Percentiles rank a stretch among this genome's conserved stretches.
These are phyloP conservation scores for Condylostoma magnum DNA, from an alignment of 169 alveolate species.

Conservation along the genomic window DNA sequence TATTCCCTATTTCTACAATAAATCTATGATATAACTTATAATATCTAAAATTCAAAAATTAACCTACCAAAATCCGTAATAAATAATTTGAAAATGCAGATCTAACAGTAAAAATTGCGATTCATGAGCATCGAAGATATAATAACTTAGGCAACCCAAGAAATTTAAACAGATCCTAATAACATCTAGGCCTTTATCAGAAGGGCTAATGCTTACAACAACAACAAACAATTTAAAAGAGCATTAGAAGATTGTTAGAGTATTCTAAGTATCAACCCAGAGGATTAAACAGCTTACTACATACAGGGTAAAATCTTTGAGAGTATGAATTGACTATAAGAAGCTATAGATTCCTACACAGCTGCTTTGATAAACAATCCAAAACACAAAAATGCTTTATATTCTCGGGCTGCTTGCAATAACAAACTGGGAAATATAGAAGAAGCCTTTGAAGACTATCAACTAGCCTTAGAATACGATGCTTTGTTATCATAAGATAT, in stretches of 20 bases:
- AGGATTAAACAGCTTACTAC: too few species aligned
- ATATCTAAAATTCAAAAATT: too few species aligned
- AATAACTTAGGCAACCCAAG: too few species aligned
- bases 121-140: too few species aligned
- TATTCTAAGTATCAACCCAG: constrained; percentile 65
- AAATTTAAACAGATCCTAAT: constrained; percentile 58
- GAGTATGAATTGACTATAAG: too few species aligned
- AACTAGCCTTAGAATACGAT: constrained; percentile 74
- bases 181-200: constrained; percentile 82
- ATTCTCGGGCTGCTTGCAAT: constrained; percentile 80
- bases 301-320: too few species aligned
- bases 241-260: constrained; percentile 79
- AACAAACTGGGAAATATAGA: constrained; percentile 75
- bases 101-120: too few species aligned
- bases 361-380: constrained; percentile 42
- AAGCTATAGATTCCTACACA: not conserved
- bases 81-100: too few species aligned
- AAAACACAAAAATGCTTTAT: constrained; percentile 67
- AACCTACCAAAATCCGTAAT: too few species aligned
- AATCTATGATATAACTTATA: too few species aligned
- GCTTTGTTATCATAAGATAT: too few species aligned
- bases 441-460: constrained; percentile 71
- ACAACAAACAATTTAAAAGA: constrained; percentile 68
- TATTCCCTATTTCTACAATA: too few species aligned
- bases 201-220: constrained; percentile 73